Base-by-base conservation (phyloP, 1,284 basidiomycete genomes). In the Moesziomyces sp. region DNA sequence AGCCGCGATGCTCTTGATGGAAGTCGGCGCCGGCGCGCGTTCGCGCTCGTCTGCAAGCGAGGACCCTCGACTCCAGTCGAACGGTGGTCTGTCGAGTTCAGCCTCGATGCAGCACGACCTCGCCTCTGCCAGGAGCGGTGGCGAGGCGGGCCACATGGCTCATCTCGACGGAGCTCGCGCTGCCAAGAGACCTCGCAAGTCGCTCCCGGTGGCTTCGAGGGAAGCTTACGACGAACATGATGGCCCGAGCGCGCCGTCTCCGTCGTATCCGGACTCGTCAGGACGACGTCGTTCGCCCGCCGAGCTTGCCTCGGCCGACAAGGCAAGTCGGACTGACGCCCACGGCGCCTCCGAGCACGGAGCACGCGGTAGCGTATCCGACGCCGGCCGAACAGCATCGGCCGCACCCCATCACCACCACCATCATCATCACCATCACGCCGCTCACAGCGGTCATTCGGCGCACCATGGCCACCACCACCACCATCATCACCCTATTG, bases 1-100 rank as follows among this genome's bases (percentile, higher is more conserved):
- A 47, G 81, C 81, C 18, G 81, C 81, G 26, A 80, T 83, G 71
- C 77, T 78, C 5, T 53, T 83, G 38, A 83, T 83, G 75, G 78
- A 80, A 28, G 81, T 83, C 3, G 78, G 75, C 47, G 61, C 68
- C n/a, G 71, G 71, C 18, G 65, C 35, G 23, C 35, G 71, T 38
- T 58, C 71, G 18, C 21, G 61, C 4, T 21, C 57, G 5, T 48
- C 65, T 18, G 7, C 56, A 52, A 63, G 67, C 46, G 70, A 73
- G 11, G 60, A 73, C 14, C 64, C 67, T 7, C 70, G 60, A 19
- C 49, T 28, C 10, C 56, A 42, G 35, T 45, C 28, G 9, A 58
- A 59, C 26, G 49, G 45, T 19, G 18, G 43, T 38, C 16, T 49
- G 52, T 24, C 57, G 42, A 66, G 26, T 18, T 60, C 60, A 26